These are phyloP conservation scores for Diutina neorugosa DNA, from an alignment of 1,139 yeast species.

Conservation along the genomic window DNA sequence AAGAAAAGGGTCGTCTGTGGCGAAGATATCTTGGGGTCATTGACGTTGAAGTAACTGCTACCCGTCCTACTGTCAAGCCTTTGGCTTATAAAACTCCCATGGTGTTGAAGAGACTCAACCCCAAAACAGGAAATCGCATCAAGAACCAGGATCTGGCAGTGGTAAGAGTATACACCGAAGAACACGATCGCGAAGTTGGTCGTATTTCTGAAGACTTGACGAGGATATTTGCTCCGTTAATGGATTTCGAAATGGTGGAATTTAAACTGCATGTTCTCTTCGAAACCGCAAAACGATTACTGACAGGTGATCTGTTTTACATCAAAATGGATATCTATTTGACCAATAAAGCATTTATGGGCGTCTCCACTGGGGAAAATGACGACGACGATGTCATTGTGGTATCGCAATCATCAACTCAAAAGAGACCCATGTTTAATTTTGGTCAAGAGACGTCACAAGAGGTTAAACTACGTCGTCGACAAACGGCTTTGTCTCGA, in stretches of 20 bases:
- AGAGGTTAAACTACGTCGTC: constrained; percentile 39
- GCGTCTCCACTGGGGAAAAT: constrained; percentile 4
- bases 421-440: background rate
- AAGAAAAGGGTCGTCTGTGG: constrained; percentile 6
- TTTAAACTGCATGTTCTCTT: constrained; percentile 53
- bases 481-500: constrained; percentile 46
- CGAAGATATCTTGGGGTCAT: constrained; percentile 51
- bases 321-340: constrained; percentile 54
- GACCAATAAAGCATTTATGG: constrained; percentile 36
- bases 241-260: constrained; percentile 42
- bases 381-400: background rate
- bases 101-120: constrained; percentile 21
- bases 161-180: constrained; percentile 20
- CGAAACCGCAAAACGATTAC: constrained; percentile 40
- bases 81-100: constrained; percentile 39
- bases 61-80: constrained; percentile 53
- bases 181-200: constrained; percentile 49
- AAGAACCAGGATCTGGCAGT: constrained; percentile 17
- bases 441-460: constrained; percentile 32
- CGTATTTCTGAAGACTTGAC: constrained; percentile 68
- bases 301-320: constrained; percentile 63
- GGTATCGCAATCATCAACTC: background rate
- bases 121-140: constrained; percentile 15
- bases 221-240: constrained; percentile 50
- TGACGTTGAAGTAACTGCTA: constrained; percentile 72